Base-by-base conservation (phyloP, 202 grass and related monocot species). In the Sporobolus alterniflorus region DNA sequence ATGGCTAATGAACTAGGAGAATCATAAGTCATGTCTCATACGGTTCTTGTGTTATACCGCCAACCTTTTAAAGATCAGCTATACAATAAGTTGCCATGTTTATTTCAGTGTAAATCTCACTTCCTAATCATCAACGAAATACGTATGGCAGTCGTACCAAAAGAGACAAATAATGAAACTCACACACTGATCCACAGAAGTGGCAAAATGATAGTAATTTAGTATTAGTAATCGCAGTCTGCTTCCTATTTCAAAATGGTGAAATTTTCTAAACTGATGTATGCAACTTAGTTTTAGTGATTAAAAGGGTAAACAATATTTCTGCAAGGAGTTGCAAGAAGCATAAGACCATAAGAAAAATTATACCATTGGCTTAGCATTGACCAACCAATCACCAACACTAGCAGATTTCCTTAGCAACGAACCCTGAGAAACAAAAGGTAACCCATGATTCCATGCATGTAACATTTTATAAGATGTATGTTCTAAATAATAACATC, bases 361-460 rank as follows among this genome's bases (percentile, higher is more conserved):
- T 42, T 74, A 86, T 96, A 99, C 97, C 93, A 77, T 77, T 80
- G 84, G 91, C 86, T 96, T 99, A 71, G 91, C 0, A 42, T 80
- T 84, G 79, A 86, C 47, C 83, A 83, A 64, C 88, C 97, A 89
- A 84, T 99, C 91, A 85, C 93, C 91, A 76, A 90, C 86, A 77
- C 97, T 99, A 46, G 97, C 97, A 84, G 97, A 99, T 99, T 99
- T 99, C 89, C 78, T 88, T 76, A 99, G 64, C 29, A 85, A 71
- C 60, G 88, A 90, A 88, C 78, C 93, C 91, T 99, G 85, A 76
- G 44, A 79, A 85, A 87, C 65, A 55, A 21, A 79, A n/a, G 61
- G 50, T 79, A 65, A 64, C 80, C 68, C 69, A 90, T 67, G 9
- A 40, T 57, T 85, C 64, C 44, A 80, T 69, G 46, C 65, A 44